Base-by-base conservation (phyloP, 352 stramenopile genomes). In the Aphanomyces euteiches region DNA sequence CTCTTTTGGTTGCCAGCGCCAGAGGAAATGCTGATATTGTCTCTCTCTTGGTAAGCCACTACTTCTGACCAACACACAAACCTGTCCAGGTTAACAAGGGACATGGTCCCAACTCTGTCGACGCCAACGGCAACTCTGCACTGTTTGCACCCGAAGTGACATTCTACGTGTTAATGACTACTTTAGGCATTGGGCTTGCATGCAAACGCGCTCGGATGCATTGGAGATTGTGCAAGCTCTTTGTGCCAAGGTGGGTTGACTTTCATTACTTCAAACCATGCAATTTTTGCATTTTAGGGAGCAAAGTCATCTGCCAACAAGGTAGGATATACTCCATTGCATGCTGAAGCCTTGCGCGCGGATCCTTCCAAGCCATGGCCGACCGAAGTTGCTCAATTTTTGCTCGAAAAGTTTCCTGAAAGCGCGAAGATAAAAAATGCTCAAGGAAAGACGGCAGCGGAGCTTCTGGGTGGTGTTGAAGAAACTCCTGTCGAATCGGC, bases 321-420 rank as follows among this genome's bases (percentile, higher is more conserved):
- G 2, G 70, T 76, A 8, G 83, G 82, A 41, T 88, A 87, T 71
- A 86, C 80, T 1, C 82, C 85, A 17, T 59, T 93, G 67, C 85
- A 91, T 65, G 82, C 83, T 5, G 83, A 93, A 67, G 83, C 83
- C n/a, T 86, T 90, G 77, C 85, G 90, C 56, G 90, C 83, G 64
- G 82, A 91, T 15, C 64, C 78, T 3, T 79, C 71, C 47, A 66
- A 75, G 12, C 75, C 75, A 21, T 92, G 85, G 83, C 85, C 85
- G 0, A 89, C 77, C 4, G 70, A 74, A 3, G 81, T 79, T 19
- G 83, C 80, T 10, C 70, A 81, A 1, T 67, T 69, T 2, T 66
- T 92, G 28, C 70, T 72, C 2, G 76, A 73, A 58, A 81, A 79
- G 6, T 92, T 89, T 59, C 80, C 83, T 3, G 74, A 89, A 64